These are phyloP conservation scores for Laburnicola sp. DNA, from an alignment of 2,329 filamentous ascomycete species.

Conservation along the genomic window DNA sequence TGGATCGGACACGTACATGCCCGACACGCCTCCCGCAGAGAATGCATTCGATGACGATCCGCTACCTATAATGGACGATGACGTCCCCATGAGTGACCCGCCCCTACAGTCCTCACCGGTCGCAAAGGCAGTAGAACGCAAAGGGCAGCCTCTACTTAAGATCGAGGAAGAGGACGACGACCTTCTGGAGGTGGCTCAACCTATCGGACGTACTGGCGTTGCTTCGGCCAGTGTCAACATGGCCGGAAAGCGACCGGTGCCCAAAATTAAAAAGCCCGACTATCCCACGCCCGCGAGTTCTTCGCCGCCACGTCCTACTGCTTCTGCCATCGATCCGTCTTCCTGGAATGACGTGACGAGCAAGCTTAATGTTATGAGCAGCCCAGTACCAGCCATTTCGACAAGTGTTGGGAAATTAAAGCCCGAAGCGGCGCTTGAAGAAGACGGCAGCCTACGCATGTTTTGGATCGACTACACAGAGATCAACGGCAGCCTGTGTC, in stretches of 20 bases:
- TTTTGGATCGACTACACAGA: slow-evolving; percentile 98
- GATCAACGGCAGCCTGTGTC: slow-evolving; percentile 83
- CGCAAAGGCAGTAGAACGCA: slow-evolving; percentile 75
- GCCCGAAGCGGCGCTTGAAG: slow-evolving; percentile 83
- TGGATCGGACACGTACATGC: slow-evolving; percentile 50
- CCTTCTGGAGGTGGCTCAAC: slow-evolving; percentile 84
- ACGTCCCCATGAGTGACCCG: slow-evolving; percentile 84
- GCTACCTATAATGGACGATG: slow-evolving; percentile 60
- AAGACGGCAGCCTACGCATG: slow-evolving; percentile 87
- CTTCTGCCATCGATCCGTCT: slow-evolving; percentile 69
- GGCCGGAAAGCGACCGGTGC: slow-evolving; percentile 74
- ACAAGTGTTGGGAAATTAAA: slow-evolving; percentile 77
- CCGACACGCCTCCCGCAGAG: slow-evolving; percentile 46
- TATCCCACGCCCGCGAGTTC: slow-evolving; percentile 75
- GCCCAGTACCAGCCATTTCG: slow-evolving; percentile 64
- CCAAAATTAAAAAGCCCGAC: slow-evolving; percentile 68
- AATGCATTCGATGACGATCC: slow-evolving; percentile 58
- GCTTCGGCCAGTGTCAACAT: slow-evolving; percentile 78
- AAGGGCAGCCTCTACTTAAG: slow-evolving; percentile 59
- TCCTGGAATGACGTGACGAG: slow-evolving; percentile 87
- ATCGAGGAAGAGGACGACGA: slow-evolving; percentile 73
- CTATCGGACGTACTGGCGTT: slow-evolving; percentile 64
- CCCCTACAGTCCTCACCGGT: slow-evolving; percentile 81
- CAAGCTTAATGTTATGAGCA: slow-evolving; percentile 82
- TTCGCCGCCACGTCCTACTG: slow-evolving; percentile 67